Base-by-base conservation (phyloP, 495 filamentous ascomycete species). In the Thermochaetoides thermophila region DNA sequence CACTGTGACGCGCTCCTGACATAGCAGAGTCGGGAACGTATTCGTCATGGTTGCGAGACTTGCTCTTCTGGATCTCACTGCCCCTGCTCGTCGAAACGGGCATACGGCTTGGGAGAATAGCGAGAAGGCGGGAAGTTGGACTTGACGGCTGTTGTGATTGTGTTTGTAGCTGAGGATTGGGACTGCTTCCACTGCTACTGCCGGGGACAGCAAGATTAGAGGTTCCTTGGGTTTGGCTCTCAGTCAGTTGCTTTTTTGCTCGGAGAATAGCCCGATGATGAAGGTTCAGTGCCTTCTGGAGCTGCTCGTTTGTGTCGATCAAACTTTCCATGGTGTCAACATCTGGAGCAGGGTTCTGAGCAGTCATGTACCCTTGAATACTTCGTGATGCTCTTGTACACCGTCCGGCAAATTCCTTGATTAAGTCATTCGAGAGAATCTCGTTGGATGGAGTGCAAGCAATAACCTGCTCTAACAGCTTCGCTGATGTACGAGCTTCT, bases 241-340 rank as follows among this genome's bases (percentile, higher is more conserved):
- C 6, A 24, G 21, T 24, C 21, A 11, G 6, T 24, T 24, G 21
- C 6, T 24, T 11, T 24, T 77, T 67, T 1, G 87, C 87, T 42
- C 76, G 66, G 11, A 93, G 66, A 38, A 93, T 59, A 11, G 83
- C 78, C 16, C 80, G 74, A 46, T 85, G 81, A 56, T 95, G 79
- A 33, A 81, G 74, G 34, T 71, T 84, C 6, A 84, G 57, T 0
- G 85, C 74, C 12, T 78, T 69, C 16, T 76, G 74, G 13, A 97
- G 63, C 48, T 84, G 76, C 46, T 96, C 91, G 49, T 91, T 93
- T 23, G 84, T 87, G 55, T 96, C 86, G 50, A 99, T 92, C 29
- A 99, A 58, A 13, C 76, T 86, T 39, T 84, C 71, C 55, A 99
- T 73, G 1, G 89, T 96, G 45, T 93, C 80, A 49, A 87, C 84